Evolutionary conservation across 2,329 filamentous ascomycete species (phyloP).

Genomic region (Geosmithia putterillii): DNA sequence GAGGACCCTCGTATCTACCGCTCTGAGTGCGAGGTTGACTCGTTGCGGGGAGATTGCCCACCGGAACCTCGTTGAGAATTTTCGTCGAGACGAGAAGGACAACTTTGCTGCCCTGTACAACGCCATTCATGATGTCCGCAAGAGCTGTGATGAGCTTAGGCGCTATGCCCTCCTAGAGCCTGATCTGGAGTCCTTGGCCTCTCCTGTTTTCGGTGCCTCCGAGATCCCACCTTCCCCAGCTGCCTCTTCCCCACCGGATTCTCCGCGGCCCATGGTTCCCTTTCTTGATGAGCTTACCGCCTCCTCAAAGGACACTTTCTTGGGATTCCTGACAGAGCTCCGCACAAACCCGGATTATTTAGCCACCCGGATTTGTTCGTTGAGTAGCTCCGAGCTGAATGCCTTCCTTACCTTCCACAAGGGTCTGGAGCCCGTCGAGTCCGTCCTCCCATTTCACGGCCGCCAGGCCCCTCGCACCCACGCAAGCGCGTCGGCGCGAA

Average conservation of each 20-base stretch:
- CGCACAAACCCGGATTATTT: slow-evolving; percentile 82
- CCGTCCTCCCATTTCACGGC: slow-evolving; percentile 61
- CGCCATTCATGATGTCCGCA: slow-evolving; percentile 67
- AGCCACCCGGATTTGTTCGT: slow-evolving; percentile 64
- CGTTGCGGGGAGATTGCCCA: slow-evolving; percentile 65
- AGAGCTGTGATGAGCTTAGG: slow-evolving; percentile 61
- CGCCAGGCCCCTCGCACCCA: slow-evolving; percentile 32
- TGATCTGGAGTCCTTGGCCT: slow-evolving; percentile 49
- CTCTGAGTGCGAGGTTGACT: slow-evolving; percentile 61
- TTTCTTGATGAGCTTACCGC: slow-evolving; percentile 65
- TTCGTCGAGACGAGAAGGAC: slow-evolving; percentile 68
- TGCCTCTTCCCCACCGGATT: slow-evolving; percentile 22
- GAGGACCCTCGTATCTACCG: slow-evolving; percentile 61
- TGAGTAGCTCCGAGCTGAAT: slow-evolving; percentile 66
- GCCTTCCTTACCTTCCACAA: slow-evolving; percentile 69
- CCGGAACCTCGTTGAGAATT: slow-evolving; percentile 64
- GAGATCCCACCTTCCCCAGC: slow-evolving; percentile 36
- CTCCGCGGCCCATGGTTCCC: slow-evolving; percentile 31
- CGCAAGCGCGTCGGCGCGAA: slow-evolving; percentile 29
- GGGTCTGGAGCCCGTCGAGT: slow-evolving; percentile 69
- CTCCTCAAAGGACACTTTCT: slow-evolving; percentile 60
- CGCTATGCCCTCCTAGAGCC: slow-evolving; percentile 61
- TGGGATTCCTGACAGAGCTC: slow-evolving; percentile 70
- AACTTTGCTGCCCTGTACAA: slow-evolving; percentile 63
- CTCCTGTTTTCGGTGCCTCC: slow-evolving; percentile 27